Evolutionary conservation across 495 filamentous ascomycete species (phyloP).

Genomic region (Aspergillus cavernicola): DNA sequence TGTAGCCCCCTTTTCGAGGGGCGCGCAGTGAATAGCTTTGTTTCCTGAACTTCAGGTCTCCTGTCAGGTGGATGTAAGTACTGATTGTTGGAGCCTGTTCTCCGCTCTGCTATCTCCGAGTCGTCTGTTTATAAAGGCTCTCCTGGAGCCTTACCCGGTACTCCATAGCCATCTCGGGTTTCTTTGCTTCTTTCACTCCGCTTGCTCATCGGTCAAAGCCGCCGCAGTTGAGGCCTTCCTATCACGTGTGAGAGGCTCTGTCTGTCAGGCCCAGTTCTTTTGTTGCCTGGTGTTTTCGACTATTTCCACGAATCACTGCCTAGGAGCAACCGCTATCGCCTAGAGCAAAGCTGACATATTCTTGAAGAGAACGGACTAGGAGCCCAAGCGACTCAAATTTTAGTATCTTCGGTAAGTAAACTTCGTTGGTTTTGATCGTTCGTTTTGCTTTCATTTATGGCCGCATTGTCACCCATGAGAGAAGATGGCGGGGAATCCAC

Average conservation of each 20-base stretch:
- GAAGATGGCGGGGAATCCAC: slow-evolving; percentile 1
- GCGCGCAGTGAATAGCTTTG: neutral
- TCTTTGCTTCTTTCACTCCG: neutral
- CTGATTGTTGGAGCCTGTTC: neutral
- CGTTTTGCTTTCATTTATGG: neutral
- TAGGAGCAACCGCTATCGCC: neutral
- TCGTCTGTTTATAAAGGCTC: neutral
- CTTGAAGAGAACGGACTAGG: neutral
- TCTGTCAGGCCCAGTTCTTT: neutral
- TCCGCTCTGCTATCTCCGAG: neutral
- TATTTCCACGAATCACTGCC: neutral
- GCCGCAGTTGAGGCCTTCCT: neutral
- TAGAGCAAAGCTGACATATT: slow-evolving; percentile 1
- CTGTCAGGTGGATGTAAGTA: neutral
- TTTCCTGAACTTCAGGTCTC: neutral
- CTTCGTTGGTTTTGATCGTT: neutral
- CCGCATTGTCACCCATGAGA: neutral
- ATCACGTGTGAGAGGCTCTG: neutral
- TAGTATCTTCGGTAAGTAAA: neutral
- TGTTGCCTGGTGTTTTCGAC: neutral
- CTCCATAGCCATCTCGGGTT: neutral
- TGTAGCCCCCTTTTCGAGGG: neutral
- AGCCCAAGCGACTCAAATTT: neutral
- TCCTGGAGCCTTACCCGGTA: neutral
- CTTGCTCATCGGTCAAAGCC: neutral